A percentile compares a stretch with the other conserved stretches of the same genome.
Conservation (phyloP, 2,329 filamentous ascomycete species). For the Remersonia thermophila region DNA sequence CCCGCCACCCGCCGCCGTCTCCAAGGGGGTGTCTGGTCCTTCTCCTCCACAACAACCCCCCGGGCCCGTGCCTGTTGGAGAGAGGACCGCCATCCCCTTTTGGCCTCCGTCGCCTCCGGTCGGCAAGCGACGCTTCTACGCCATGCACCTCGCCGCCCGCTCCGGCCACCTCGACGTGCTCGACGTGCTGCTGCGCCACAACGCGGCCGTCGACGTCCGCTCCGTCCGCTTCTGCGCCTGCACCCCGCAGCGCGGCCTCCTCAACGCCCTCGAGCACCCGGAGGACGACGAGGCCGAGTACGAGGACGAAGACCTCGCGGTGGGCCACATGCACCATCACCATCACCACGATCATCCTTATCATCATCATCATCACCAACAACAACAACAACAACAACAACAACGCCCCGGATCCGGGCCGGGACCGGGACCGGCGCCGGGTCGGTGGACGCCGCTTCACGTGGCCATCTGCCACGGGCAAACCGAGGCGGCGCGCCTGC, state of each 20-base stretch:
- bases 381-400: too few species aligned
- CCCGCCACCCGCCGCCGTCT: constrained; percentile 4
- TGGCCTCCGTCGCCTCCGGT: too few species aligned
- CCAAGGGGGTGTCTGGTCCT: too few species aligned
- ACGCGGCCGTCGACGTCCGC: constrained; percentile 12
- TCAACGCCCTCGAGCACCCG: constrained; percentile 14
- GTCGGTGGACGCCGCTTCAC: constrained; percentile 18
- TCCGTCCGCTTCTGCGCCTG: constrained; percentile 16
- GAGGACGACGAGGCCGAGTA: not conserved
- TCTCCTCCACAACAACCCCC: too few species aligned
- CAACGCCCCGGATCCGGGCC: too few species aligned
- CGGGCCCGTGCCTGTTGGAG: too few species aligned
- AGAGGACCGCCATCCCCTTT: too few species aligned
- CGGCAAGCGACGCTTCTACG: constrained; percentile 13
- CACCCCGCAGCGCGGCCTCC: constrained; percentile 10
- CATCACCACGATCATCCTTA: too few species aligned
- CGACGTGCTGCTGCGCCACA: constrained; percentile 13
- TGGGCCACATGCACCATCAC: too few species aligned
- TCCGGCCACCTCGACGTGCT: constrained; percentile 16
- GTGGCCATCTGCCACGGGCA: constrained; percentile 18
- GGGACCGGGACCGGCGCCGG: too few species aligned
- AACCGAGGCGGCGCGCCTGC: constrained; percentile 15
- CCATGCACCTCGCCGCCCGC: constrained; percentile 18
- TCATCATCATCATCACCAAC: too few species aligned
- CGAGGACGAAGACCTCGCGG: too few species aligned